phyloP scores from a whole-genome alignment of 2,329 filamentous ascomycete genomes.

The Geoglossum cookeanum region DNA sequence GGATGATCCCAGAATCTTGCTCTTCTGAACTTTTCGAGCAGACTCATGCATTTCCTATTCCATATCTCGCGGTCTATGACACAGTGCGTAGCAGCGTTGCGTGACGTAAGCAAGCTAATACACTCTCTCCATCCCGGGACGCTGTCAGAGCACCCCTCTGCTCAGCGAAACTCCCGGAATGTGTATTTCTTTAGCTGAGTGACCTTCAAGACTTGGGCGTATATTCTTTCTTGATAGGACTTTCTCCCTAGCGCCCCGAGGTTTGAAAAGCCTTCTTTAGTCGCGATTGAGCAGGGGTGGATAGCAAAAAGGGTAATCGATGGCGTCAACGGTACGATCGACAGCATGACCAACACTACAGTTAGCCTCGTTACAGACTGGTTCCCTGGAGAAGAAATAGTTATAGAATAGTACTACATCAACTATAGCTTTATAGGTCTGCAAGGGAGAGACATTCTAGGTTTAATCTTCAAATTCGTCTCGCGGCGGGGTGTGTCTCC shows the following conservation, averaged over 20 bases:
- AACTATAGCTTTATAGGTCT: constrained; percentile 7
- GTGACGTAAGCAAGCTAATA: neutral
- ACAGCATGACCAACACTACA: neutral
- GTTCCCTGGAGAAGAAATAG: constrained; percentile 7
- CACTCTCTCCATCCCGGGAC: neutral
- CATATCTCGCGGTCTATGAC: too few species aligned
- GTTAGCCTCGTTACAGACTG: constrained; percentile 4
- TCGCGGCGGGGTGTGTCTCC: constrained; percentile 10
- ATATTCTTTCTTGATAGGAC: constrained; percentile 5
- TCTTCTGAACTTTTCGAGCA: too few species aligned
- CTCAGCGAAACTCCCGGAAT: constrained; percentile 6
- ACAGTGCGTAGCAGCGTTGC: too few species aligned
- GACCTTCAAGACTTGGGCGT: constrained; percentile 4
- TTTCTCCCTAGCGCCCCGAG: constrained; percentile 5
- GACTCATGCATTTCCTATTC: too few species aligned
- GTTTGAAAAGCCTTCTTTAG: constrained; percentile 2
- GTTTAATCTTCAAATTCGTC: constrained; percentile 6
- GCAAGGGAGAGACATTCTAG: neutral
- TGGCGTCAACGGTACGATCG: neutral
- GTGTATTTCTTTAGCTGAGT: constrained; percentile 2
- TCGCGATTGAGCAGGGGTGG: constrained; percentile 2
- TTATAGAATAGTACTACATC: constrained; percentile 6
- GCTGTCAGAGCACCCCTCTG: neutral
- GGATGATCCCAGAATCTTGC: too few species aligned
- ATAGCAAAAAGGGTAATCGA: neutral